These are phyloP conservation scores for Penicillium malachiteum DNA, from an alignment of 495 filamentous ascomycete species.

Conservation along the genomic window DNA sequence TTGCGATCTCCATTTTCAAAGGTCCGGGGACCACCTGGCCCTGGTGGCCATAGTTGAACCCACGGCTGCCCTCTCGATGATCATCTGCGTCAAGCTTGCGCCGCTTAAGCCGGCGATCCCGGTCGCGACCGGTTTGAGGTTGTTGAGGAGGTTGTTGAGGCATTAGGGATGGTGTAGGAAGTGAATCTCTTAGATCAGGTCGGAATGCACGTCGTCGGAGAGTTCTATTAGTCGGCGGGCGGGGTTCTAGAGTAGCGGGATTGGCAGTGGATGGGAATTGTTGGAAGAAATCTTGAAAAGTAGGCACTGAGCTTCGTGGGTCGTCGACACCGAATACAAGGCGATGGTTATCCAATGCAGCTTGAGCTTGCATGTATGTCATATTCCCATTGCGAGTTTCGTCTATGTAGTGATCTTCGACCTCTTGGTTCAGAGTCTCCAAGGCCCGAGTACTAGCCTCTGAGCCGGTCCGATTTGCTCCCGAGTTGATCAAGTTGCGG, in stretches of 20 bases:
- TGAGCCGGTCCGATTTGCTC: constrained; percentile 36
- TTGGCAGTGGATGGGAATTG: neutral
- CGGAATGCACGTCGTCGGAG: constrained; percentile 14
- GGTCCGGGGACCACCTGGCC: constrained; percentile 80
- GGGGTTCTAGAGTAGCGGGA: constrained; percentile 1
- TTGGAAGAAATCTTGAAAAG: neutral
- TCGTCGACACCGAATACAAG: constrained; percentile 9
- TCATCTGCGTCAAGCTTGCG: constrained; percentile 71
- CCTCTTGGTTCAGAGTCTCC: constrained; percentile 40
- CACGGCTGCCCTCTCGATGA: constrained; percentile 47
- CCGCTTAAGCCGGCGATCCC: constrained; percentile 55
- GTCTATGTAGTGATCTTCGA: constrained; percentile 30
- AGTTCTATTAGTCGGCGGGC: constrained; percentile 6
- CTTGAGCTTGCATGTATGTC: constrained; percentile 16
- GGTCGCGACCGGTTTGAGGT: constrained; percentile 29
- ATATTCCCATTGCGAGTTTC: constrained; percentile 3
- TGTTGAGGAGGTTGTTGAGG: constrained; percentile 34
- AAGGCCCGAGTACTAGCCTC: constrained; percentile 40
- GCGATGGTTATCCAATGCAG: constrained; percentile 27
- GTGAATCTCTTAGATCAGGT: constrained; percentile 25
- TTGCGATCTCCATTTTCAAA: constrained; percentile 79
- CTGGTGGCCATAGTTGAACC: constrained; percentile 74
- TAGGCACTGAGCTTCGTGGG: neutral
- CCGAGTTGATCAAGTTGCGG: constrained; percentile 40
- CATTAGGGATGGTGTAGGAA: constrained; percentile 43